phyloP scores from a whole-genome alignment of 495 filamentous ascomycete genomes.

The Chaetomium fimeti region DNA sequence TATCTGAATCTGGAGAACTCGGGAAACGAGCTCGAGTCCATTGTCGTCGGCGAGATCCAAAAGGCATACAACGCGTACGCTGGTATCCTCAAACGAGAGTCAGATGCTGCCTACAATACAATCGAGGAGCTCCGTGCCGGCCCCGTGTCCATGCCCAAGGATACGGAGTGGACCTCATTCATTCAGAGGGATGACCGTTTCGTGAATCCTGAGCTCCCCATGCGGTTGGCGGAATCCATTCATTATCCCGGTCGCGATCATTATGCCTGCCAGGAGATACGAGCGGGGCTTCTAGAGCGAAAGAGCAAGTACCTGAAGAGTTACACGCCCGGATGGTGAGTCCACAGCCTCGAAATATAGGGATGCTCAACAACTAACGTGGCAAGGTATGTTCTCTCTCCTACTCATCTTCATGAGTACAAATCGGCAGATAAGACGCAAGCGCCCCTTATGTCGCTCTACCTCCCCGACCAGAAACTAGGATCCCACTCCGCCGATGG shows the following conservation, averaged over 20 bases:
- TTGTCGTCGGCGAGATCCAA: slow-evolving; percentile 94
- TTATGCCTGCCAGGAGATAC: slow-evolving; percentile 79
- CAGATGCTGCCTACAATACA: slow-evolving; percentile 73
- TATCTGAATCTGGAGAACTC: slow-evolving; percentile 94
- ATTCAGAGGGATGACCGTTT: slow-evolving; percentile 81
- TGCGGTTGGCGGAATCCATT: slow-evolving; percentile 78
- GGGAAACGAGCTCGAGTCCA: slow-evolving; percentile 89
- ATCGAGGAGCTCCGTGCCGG: slow-evolving; percentile 80
- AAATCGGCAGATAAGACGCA: slow-evolving; percentile 73
- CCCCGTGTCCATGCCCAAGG: slow-evolving; percentile 84
- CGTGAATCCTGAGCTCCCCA: slow-evolving; percentile 77
- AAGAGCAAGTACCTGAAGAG: slow-evolving; percentile 99
- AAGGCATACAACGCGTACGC: slow-evolving; percentile 94
- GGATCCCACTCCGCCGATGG: slow-evolving; percentile 84
- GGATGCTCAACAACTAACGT: slow-evolving; percentile 35
- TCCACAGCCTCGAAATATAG: slow-evolving; percentile 5
- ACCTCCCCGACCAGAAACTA: slow-evolving; percentile 89
- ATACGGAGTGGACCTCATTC: slow-evolving; percentile 85
- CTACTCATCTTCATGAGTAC: slow-evolving; percentile 97
- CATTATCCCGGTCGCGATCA: slow-evolving; percentile 92
- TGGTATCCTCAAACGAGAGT: slow-evolving; percentile 82
- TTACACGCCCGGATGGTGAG: slow-evolving; percentile 93
- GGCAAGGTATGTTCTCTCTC: slow-evolving; percentile 89
- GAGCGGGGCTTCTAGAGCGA: slow-evolving; percentile 86
- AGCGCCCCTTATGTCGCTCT: slow-evolving; percentile 89